Conservation (phyloP, 805 yeast species). For the Wickerhamomyces queroliae region DNA sequence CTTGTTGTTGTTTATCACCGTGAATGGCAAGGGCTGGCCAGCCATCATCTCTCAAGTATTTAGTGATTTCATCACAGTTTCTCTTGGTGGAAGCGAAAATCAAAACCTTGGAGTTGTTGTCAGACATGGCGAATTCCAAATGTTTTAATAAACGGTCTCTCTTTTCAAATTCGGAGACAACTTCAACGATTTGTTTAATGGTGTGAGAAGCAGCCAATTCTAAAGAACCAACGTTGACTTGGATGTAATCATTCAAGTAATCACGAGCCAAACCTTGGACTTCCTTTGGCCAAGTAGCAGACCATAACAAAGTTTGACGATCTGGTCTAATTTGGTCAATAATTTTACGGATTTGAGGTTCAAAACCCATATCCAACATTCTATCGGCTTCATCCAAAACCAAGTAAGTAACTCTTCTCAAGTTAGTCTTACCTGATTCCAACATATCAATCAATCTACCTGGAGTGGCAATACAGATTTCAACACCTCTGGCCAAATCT, state of each 20-base stretch:
- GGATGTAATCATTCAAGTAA: slow-evolving; percentile 88
- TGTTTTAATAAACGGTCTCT: slow-evolving; percentile 84
- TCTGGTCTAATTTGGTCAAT: slow-evolving; percentile 98
- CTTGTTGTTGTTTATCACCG: slow-evolving; percentile 96
- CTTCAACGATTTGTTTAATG: slow-evolving; percentile 90
- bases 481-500: slow-evolving; percentile 92
- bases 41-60: slow-evolving; percentile 89
- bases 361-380: slow-evolving; percentile 99
- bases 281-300: slow-evolving; percentile 99
- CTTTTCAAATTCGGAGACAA: slow-evolving; percentile 87
- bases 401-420: slow-evolving; percentile 92
- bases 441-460: slow-evolving; percentile 98
- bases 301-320: slow-evolving; percentile 99
- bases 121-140: slow-evolving; percentile 71
- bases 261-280: slow-evolving; percentile 91
- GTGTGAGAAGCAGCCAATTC: slow-evolving; percentile 96
- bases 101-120: slow-evolving; percentile 69
- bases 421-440: slow-evolving; percentile 90
- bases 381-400: slow-evolving; percentile 99
- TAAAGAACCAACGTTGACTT: slow-evolving; percentile 93
- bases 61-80: slow-evolving; percentile 93
- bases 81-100: slow-evolving; percentile 96
- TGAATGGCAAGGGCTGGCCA: slow-evolving; percentile 99
- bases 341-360: slow-evolving; percentile 98
- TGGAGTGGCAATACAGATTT: slow-evolving; percentile 96